Conservation (phyloP, 2,329 filamentous ascomycete genomes). For the Penicillium sp. region DNA sequence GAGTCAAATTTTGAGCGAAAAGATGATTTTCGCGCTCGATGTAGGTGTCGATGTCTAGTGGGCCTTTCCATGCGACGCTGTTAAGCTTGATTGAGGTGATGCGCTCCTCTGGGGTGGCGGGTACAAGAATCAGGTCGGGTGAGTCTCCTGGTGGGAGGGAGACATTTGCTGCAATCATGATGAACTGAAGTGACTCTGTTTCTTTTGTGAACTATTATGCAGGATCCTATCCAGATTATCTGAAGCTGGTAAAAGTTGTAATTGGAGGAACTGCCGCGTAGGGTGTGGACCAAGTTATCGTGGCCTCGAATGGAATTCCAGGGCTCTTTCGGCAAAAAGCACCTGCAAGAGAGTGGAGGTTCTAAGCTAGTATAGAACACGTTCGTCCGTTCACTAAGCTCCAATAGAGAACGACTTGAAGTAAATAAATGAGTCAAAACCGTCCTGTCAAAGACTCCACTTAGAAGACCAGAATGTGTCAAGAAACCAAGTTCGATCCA, state of each 20-base stretch:
- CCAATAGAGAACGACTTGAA: not conserved
- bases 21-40: conserved; percentile 58
- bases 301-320: not conserved
- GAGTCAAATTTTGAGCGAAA: conserved; percentile 52
- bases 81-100: conserved; percentile 55
- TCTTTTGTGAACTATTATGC: no score
- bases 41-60: conserved; percentile 56
- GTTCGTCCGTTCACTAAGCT: not conserved
- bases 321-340: not conserved
- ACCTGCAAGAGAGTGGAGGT: not conserved
- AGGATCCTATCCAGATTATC: no score
- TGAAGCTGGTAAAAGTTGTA: no score
- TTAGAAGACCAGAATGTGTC: not conserved
- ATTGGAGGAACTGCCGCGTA: not conserved
- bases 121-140: conserved; percentile 53
- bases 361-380: not conserved
- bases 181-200: not conserved
- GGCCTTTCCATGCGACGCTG: conserved; percentile 58
- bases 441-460: not conserved
- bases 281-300: not conserved
- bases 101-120: conserved; percentile 56
- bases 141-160: conserved; percentile 51
- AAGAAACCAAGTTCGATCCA: not conserved
- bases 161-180: conserved; percentile 39
- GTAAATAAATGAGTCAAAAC: not conserved